Evolutionary conservation across 1,284 basidiomycete species (phyloP).

Genomic region (Phlebopus sp.): DNA sequence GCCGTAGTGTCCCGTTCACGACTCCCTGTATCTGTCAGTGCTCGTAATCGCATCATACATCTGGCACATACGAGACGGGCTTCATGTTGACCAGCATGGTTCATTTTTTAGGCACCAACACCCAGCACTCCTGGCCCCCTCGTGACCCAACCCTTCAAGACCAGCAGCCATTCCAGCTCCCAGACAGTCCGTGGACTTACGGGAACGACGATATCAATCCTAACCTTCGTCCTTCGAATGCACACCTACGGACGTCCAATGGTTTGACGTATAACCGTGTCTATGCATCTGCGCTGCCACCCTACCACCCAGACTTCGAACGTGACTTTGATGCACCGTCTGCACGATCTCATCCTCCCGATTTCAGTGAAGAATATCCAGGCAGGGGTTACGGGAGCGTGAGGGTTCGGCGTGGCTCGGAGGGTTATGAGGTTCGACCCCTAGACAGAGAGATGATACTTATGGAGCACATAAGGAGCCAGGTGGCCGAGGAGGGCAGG

Average conservation of each 20-base stretch:
- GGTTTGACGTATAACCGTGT: conserved; percentile 26
- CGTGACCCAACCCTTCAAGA: conserved; percentile 45
- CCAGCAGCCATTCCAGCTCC: conserved; percentile 45
- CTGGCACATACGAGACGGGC: not conserved
- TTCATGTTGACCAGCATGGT: conserved; percentile 6
- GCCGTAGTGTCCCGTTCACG: conserved; percentile 1
- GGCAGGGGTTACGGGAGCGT: conserved; percentile 25
- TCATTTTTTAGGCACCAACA: conserved; percentile 13
- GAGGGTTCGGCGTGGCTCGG: conserved; percentile 65
- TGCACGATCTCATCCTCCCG: conserved; percentile 30
- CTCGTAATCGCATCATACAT: conserved; percentile 1
- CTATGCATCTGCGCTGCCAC: conserved; percentile 52
- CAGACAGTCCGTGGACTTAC: conserved; percentile 80
- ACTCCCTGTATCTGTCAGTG: conserved; percentile 5
- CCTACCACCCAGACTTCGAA: conserved; percentile 70
- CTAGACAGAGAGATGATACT: conserved; percentile 62
- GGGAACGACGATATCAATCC: conserved; percentile 76
- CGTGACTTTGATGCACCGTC: conserved; percentile 21
- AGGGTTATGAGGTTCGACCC: conserved; percentile 71
- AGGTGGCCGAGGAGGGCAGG: conserved; percentile 51
- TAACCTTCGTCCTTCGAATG: conserved; percentile 60
- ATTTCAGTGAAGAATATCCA: conserved; percentile 39
- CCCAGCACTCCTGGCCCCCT: conserved; percentile 52
- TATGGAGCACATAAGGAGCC: conserved; percentile 48
- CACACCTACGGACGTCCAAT: conserved; percentile 25